phyloP scores from a whole-genome alignment of 306 rosid genomes.

The Canavalia ensiformis region DNA sequence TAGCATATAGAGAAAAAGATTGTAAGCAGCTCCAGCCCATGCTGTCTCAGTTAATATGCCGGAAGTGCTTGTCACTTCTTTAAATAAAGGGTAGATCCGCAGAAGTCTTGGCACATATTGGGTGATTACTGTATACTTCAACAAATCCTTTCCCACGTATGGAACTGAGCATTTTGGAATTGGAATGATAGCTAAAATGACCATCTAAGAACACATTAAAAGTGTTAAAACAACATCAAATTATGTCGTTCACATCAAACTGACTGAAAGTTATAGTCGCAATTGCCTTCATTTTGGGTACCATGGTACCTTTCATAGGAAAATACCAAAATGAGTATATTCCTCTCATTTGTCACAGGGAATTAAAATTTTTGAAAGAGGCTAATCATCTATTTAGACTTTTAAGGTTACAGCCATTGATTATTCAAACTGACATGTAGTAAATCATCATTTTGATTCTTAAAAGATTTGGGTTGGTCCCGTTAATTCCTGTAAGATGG shows the following conservation, averaged over 20 bases:
- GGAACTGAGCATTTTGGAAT: slow-evolving; percentile 41
- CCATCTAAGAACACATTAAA: slow-evolving; percentile 53
- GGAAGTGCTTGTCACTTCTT: slow-evolving; percentile 76
- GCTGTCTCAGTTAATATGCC: slow-evolving; percentile 92
- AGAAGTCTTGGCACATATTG: slow-evolving; percentile 79
- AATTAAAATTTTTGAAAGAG: background rate
- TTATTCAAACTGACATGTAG: background rate
- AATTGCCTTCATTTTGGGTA: slow-evolving; percentile 4
- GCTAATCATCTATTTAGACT: background rate
- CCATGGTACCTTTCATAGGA: background rate
- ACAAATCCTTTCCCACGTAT: slow-evolving; percentile 51
- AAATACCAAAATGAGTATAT: slow-evolving; percentile 7
- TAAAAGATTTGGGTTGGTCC: too few species aligned
- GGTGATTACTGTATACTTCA: slow-evolving; percentile 57
- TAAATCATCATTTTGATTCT: too few species aligned
- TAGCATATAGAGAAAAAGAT: slow-evolving; percentile 86
- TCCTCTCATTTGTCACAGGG: background rate
- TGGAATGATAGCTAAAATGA: slow-evolving; percentile 55
- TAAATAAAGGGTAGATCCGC: slow-evolving; percentile 68
- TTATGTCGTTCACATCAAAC: slow-evolving; percentile 5
- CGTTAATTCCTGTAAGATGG: too few species aligned
- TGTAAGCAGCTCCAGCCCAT: slow-evolving; percentile 90
- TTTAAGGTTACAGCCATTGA: background rate
- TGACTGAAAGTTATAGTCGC: background rate
- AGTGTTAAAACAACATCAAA: slow-evolving; percentile 37